phyloP scores from a whole-genome alignment of 2,329 filamentous ascomycete species.

The Fusarium solani-melongenae region DNA sequence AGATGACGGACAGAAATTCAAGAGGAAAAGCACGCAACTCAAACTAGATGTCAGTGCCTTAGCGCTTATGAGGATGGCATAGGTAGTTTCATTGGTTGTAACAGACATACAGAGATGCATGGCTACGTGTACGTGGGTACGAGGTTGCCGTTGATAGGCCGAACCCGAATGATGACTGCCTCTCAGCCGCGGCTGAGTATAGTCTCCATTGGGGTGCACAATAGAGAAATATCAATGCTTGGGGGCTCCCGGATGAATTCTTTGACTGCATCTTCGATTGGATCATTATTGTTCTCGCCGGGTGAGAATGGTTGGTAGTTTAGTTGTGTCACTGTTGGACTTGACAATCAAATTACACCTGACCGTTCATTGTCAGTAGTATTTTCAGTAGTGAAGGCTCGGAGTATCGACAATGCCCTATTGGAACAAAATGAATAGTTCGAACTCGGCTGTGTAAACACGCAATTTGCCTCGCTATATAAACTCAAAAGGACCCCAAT shows the following conservation, averaged over 20 bases:
- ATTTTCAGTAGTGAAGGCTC: not conserved
- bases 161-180: not conserved
- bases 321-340: too few species aligned
- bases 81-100: not conserved
- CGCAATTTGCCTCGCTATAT: not conserved
- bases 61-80: not conserved
- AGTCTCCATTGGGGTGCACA: not conserved
- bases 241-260: too few species aligned
- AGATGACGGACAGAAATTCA: not conserved
- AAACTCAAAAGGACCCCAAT: not conserved
- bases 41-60: not conserved
- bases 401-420: too few species aligned
- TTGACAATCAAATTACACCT: too few species aligned
- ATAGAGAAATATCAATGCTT: not conserved
- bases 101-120: not conserved
- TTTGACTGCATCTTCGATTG: too few species aligned
- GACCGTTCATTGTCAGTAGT: too few species aligned
- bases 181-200: not conserved
- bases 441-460: not conserved
- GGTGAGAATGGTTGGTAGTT: too few species aligned
- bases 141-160: not conserved
- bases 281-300: too few species aligned
- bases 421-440: not conserved
- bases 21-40: not conserved
- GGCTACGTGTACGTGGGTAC: not conserved